Evolutionary conservation across 495 filamentous ascomycete species (phyloP), one percentile per base, ranked within the genome.

Genomic region (Hypomontagnella monticulosa): DNA sequence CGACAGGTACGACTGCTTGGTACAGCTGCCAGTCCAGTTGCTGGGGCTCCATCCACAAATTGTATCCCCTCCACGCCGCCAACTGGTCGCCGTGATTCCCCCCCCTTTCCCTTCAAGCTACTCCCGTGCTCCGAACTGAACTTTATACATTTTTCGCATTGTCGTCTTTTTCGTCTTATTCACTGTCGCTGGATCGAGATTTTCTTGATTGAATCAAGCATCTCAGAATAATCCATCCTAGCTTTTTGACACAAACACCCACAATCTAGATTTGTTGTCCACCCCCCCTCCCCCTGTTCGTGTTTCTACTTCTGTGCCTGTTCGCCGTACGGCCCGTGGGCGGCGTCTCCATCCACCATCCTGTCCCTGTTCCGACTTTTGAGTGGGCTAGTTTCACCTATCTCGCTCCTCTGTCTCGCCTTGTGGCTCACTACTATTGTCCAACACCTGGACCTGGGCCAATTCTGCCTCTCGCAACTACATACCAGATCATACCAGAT

Each of bases 381-480:
- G 34, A 50, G 42, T 55, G 59, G 59, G 32, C 54, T 64, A 37
- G 61, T 64, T 64, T 64, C 54, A 64, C 61, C 49, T 57, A 14
- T 46, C 36, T 47, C 23, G 33, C 46, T 51, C 44, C 50, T 37
- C 38, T 63, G 52, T 63, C 53, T 63, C 50, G 59, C 51, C 59
- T 42, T 56, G 43, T 63, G 59, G 36, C 59, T 62, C 11, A 50
- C 34, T 58, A 49, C 43, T 46, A 46, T 50, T 41, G 43, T 63
- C 49, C 59, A 42, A 63, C 51, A 8, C 14, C 58, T 27, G 4
- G 23, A 61, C 19, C 58, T 27, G 4, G 23, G 53, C 19, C 38
- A 20, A n/a, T 11, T 46, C 38, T 43, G 27, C 33, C 23, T 62
- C 37, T 34, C 19, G 46, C 44, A 63, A 43, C 43, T 18, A 50